Evolutionary conservation across 1,284 basidiomycete species (phyloP).

Genomic region (Ceratobasidium sp.): DNA sequence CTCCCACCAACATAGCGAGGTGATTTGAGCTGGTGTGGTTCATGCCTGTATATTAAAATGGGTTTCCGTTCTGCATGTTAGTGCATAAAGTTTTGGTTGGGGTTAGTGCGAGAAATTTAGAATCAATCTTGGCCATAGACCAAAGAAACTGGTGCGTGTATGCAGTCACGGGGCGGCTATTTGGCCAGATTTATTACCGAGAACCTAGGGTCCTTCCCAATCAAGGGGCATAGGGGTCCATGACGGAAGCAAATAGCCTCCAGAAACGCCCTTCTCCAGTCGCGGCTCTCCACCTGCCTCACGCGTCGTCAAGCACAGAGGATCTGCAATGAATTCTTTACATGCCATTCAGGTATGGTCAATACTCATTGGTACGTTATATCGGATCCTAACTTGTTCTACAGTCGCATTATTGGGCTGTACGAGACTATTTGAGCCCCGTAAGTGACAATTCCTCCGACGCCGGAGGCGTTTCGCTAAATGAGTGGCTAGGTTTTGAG

Average conservation of each 20-base stretch:
- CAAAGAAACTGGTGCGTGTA: not conserved
- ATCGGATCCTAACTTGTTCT: not conserved
- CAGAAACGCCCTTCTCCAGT: constrained; percentile 47
- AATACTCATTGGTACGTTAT: not conserved
- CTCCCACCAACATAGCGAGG: not conserved
- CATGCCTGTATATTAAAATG: not conserved
- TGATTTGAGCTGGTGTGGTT: not conserved
- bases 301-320: constrained; percentile 38
- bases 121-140: too few relatives aligned
- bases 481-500: constrained; percentile 77
- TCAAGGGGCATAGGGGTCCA: constrained; percentile 37
- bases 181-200: constrained; percentile 30
- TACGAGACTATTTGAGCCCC: constrained; percentile 96
- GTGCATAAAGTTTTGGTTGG: too few relatives aligned
- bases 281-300: constrained; percentile 40
- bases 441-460: constrained; percentile 58
- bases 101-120: too few relatives aligned
- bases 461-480: constrained; percentile 5
- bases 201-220: constrained; percentile 38
- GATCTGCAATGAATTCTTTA: constrained; percentile 53
- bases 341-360: constrained; percentile 56
- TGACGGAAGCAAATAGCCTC: constrained; percentile 42
- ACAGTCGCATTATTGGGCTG: constrained; percentile 91
- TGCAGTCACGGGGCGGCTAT: not conserved
- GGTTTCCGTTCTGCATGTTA: not conserved